These are phyloP conservation scores for Calocybe indica DNA, from an alignment of 768 basidiomycete species.

Conservation along the genomic window DNA sequence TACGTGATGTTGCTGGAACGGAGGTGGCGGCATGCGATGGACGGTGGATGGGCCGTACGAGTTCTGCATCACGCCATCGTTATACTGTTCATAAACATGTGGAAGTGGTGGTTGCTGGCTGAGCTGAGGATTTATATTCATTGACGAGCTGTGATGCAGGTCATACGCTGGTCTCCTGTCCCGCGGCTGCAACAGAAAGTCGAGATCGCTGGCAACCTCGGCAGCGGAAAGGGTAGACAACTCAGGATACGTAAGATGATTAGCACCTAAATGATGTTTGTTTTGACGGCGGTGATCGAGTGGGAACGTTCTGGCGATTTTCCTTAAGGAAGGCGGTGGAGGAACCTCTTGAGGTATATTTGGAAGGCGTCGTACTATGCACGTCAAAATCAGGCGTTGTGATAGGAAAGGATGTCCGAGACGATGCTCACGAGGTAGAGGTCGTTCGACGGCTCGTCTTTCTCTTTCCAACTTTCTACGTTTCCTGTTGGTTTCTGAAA, in stretches of 20 bases:
- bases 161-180: constrained; percentile 14
- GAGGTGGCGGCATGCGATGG: background rate
- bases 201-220: constrained; percentile 49
- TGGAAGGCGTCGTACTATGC: constrained; percentile 58
- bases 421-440: constrained; percentile 54
- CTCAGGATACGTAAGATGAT: constrained; percentile 35
- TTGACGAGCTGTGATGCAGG: constrained; percentile 7
- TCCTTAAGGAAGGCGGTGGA: constrained; percentile 57
- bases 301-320: constrained; percentile 57
- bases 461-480: constrained; percentile 82
- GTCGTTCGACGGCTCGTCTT: constrained; percentile 70
- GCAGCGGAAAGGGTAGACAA: constrained; percentile 38
- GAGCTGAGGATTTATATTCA: constrained; percentile 6
- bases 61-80: background rate
- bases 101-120: background rate
- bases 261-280: constrained; percentile 17
- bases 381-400: constrained; percentile 1
- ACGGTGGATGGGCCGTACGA: background rate
- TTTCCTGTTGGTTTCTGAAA: constrained; percentile 85
- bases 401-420: background rate
- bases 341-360: constrained; percentile 42
- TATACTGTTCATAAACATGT: constrained; percentile 1
- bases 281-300: constrained; percentile 28
- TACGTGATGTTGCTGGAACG: background rate
- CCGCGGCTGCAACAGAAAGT: constrained; percentile 42